Evolutionary conservation across 306 rosid species (phyloP).

Genomic region (Quercus ilex): DNA sequence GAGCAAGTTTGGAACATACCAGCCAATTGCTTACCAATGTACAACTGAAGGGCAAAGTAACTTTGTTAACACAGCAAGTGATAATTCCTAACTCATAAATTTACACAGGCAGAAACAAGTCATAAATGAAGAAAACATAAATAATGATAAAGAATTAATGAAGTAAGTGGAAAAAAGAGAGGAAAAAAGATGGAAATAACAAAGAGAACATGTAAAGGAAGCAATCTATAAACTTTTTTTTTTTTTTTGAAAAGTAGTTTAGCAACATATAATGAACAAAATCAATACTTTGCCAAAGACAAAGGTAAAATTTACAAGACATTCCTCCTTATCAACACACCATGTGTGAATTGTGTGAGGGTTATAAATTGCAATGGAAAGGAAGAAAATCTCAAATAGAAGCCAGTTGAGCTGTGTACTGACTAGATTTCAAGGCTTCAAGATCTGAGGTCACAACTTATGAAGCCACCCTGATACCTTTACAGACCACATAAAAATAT

Average conservation of each 20-base stretch:
- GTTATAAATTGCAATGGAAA: background rate
- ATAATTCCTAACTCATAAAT: conserved; percentile 5
- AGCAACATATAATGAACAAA: background rate
- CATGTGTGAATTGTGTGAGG: background rate
- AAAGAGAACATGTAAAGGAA: background rate
- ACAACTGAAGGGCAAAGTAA: background rate
- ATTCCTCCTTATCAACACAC: background rate
- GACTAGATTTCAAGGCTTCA: background rate
- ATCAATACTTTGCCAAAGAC: background rate
- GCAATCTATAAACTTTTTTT: background rate
- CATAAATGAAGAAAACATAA: background rate
- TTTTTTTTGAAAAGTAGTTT: background rate
- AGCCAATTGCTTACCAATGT: background rate
- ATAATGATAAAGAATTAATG: background rate
- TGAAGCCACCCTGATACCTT: background rate
- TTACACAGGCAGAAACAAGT: background rate
- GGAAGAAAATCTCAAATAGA: background rate
- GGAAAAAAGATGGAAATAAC: background rate
- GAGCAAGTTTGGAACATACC: conserved; percentile 9
- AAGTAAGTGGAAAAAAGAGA: background rate
- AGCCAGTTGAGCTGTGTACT: background rate
- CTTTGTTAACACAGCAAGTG: background rate
- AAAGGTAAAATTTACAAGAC: background rate
- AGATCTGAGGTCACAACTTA: background rate
- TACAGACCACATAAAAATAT: background rate